These are phyloP conservation scores for Miscanthus sacchariflorus DNA, from an alignment of 202 grass and related monocot species.

Conservation along the genomic window DNA sequence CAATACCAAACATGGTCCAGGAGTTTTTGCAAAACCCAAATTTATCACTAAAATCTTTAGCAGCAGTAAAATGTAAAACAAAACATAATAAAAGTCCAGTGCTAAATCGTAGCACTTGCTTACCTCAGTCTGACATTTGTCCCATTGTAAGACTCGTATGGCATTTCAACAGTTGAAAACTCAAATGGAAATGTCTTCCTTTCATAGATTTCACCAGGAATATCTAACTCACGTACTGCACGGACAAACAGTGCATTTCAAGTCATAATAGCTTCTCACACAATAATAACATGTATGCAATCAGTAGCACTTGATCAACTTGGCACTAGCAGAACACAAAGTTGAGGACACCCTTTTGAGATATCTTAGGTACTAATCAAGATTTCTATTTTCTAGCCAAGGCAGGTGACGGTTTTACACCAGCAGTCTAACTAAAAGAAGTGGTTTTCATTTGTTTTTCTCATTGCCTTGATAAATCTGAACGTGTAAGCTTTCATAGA, in stretches of 20 bases:
- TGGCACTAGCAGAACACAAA: background rate
- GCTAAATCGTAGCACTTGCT: conserved; percentile 17
- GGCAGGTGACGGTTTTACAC: background rate
- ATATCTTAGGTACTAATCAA: background rate
- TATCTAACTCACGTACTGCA: conserved; percentile 87
- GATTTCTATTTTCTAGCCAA: background rate
- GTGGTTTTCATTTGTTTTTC: background rate
- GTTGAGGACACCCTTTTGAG: background rate
- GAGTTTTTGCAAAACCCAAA: conserved; percentile 1
- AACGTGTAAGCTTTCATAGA: background rate
- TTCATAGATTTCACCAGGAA: conserved; percentile 94
- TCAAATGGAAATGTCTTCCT: conserved; percentile 84
- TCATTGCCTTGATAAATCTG: background rate
- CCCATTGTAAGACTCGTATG: conserved; percentile 89
- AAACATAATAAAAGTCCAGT: background rate
- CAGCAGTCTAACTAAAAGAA: background rate
- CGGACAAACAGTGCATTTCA: conserved; percentile 20
- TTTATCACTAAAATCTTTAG: background rate
- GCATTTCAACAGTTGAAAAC: conserved; percentile 93
- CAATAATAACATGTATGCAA: conserved; percentile 7
- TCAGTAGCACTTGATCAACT: conserved; percentile 1
- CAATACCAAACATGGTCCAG: background rate
- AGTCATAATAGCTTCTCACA: conserved; percentile 33
- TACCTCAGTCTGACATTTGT: conserved; percentile 90
- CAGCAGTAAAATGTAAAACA: background rate